Base-by-base conservation (phyloP, 2,329 filamentous ascomycete species). In the Fonsecaea monophora region DNA sequence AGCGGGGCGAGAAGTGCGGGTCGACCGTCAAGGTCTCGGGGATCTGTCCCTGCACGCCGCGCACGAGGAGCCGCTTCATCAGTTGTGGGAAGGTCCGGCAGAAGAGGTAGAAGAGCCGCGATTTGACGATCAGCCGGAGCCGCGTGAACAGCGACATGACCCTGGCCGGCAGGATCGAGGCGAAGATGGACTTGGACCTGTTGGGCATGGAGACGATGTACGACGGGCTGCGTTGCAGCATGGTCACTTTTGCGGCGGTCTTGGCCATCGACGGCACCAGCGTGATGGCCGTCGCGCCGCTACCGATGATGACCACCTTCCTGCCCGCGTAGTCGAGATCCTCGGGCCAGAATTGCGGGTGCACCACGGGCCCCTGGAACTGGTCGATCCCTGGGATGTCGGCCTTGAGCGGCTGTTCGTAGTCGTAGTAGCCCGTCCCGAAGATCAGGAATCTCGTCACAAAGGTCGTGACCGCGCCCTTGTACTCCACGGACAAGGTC, bases 271-370 rank as follows among this genome's bases (percentile, higher is more conserved):
- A 85, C 0, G 92, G 92, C 4, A 95, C 77, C 0, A 96, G 82
- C 0, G 92, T 95, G 56, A 94, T 79, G 4, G 92, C 89, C 0
- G 92, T 96, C 1, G 92, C 92, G 6, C 92, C 92, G 10, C 86
- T 89, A 9, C 92, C 92, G 68, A 95, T 86, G 64, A 94, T 82
- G 48, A 91, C 84, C 15, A 94, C 82, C 55, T 86, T 85, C 77
- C 92, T 92, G 32, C 35, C 81, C 6, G 82, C 77, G 75, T 90
- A 90, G 72, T 91, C 85, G 50, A 90, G 79, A 55, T 87, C 82
- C 64, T 89, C 80, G 0, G 90, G 89, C 91, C 91, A 94, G 78
- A 90, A 92, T 71, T 92, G 90, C 0, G 90, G 89, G 68, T 92
- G 89, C 1, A 90, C 80, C 12, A 87, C 78, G 38, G 82, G 75